Base-by-base conservation (phyloP, 2,329 filamentous ascomycete species). In the Calonectria pteridis region DNA sequence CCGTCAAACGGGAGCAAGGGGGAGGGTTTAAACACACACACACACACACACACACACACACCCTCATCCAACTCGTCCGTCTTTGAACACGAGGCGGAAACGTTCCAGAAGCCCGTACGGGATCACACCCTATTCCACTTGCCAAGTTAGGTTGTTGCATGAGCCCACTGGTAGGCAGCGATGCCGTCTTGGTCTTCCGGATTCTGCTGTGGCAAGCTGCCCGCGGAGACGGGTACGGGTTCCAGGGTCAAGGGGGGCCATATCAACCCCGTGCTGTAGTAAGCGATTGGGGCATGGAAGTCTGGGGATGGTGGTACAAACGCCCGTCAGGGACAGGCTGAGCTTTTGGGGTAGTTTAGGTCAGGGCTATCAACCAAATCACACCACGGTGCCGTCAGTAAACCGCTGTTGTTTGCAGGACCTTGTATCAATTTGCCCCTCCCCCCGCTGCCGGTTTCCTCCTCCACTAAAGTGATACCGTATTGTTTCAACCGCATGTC, bases 91-190 rank as follows among this genome's bases (percentile, higher is more conserved):
- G 53, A 65, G 67, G 55, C 67, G 71, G 63, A 62, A 69, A 51
- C 66, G 72, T 80, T 79, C 80, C 74, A 81, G 80, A 80, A 81
- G 53, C 65, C 62, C 73, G 75, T 63, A 75, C 72, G 63, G 40
- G 26, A 75, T 75, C 77, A 74, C 67, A 40, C 67, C 63, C 75
- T 71, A 23, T 37, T 72, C 68, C 69, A 69, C 62, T 65, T 69
- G 46, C 73, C 59, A 68, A 53, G 75, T 76, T 79, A 76, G 75
- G 70, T 63, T 77, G 55, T 66, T 33, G 65, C 68, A 58, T 72
- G 63, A 67, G 71, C 68, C 62, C 43, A 46, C 64, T 59, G 51
- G 50, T 40, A 51, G 50, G 33, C 31, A 64, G 77, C 67, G 71
- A 73, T 72, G 65, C 64, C 51, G 49, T 68, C 73, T 69, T 68